These are phyloP conservation scores for Yarrowia galli DNA, from an alignment of 1,139 yeast genomes.

Conservation along the genomic window DNA sequence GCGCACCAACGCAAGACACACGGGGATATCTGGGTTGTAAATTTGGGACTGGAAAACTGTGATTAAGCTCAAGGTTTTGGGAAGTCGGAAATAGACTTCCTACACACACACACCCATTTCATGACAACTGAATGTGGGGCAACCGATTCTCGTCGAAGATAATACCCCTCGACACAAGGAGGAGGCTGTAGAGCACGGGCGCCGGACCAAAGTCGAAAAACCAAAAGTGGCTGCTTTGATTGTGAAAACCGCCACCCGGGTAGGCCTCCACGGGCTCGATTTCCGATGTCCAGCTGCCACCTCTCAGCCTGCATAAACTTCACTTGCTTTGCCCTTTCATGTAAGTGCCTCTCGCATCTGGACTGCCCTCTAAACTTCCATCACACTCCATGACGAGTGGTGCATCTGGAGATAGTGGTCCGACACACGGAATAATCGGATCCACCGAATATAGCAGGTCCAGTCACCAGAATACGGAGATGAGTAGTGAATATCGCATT, in stretches of 20 bases:
- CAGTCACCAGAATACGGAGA: background rate
- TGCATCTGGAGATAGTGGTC: conserved; percentile 15
- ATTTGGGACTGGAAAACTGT: conserved; percentile 36
- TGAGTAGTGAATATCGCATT: background rate
- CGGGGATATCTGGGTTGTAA: conserved; percentile 36
- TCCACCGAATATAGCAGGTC: background rate
- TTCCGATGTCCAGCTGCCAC: background rate
- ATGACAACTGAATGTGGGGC: conserved; percentile 24
- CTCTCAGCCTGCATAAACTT: conserved; percentile 26
- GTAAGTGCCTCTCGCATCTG: conserved; percentile 32
- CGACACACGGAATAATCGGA: conserved; percentile 7
- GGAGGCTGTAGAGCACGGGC: background rate
- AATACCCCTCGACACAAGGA: background rate
- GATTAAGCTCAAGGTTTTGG: conserved; percentile 23
- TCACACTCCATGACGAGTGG: conserved; percentile 31
- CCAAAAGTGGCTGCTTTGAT: no score
- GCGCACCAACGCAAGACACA: conserved; percentile 30
- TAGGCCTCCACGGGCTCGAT: background rate
- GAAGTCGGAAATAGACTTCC: conserved; percentile 6
- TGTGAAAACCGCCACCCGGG: background rate
- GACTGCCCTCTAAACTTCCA: conserved; percentile 37
- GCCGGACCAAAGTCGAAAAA: no score
- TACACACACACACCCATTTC: conserved; percentile 13
- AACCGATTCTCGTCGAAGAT: conserved; percentile 18
- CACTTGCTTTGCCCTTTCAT: conserved; percentile 30